Evolutionary conservation across 768 basidiomycete species (phyloP).

Genomic region (Trametes cingulata): DNA sequence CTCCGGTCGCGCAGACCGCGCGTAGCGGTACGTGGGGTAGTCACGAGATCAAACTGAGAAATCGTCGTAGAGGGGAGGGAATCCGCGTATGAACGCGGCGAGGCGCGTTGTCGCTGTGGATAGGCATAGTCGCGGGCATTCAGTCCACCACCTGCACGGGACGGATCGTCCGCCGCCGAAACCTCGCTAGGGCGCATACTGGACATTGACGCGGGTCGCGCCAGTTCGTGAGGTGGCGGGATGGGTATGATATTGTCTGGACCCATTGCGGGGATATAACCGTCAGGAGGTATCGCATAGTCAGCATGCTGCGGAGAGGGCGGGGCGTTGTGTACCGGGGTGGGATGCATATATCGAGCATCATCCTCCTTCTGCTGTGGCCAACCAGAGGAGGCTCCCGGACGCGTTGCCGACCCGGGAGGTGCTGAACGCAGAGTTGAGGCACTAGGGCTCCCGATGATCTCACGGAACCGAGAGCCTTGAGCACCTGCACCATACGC

Average conservation of each 20-base stretch:
- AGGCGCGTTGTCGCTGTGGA: slow-evolving; percentile 2
- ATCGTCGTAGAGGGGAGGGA: slow-evolving; percentile 29
- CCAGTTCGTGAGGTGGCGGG: slow-evolving; percentile 23
- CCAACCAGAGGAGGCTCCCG: slow-evolving; percentile 11
- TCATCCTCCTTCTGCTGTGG: slow-evolving; percentile 3
- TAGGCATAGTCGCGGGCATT: slow-evolving; percentile 23
- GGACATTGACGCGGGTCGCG: slow-evolving; percentile 14
- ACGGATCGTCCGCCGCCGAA: background rate
- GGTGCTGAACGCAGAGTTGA: slow-evolving; percentile 20
- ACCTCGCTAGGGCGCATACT: slow-evolving; percentile 5
- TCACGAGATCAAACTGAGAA: slow-evolving; percentile 30
- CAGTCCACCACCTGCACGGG: background rate
- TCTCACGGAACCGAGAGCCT: slow-evolving; percentile 29
- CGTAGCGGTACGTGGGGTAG: slow-evolving; percentile 14
- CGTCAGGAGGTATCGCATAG: slow-evolving; percentile 25
- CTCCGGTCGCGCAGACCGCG: slow-evolving; percentile 18
- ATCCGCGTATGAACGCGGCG: slow-evolving; percentile 26
- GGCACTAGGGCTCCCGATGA: slow-evolving; percentile 25
- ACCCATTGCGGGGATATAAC: slow-evolving; percentile 27
- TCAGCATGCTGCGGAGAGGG: slow-evolving; percentile 23
- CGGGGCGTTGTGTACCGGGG: slow-evolving; percentile 15
- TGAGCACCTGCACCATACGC: slow-evolving; percentile 14
- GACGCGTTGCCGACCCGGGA: background rate
- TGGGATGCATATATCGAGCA: slow-evolving; percentile 9
- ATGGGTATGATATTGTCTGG: slow-evolving; percentile 21